Percentiles rank a stretch among this genome's conserved stretches.
These are phyloP conservation scores for Coleophoma eucalyptorum DNA, from an alignment of 2,329 filamentous ascomycete genomes.

Conservation along the genomic window DNA sequence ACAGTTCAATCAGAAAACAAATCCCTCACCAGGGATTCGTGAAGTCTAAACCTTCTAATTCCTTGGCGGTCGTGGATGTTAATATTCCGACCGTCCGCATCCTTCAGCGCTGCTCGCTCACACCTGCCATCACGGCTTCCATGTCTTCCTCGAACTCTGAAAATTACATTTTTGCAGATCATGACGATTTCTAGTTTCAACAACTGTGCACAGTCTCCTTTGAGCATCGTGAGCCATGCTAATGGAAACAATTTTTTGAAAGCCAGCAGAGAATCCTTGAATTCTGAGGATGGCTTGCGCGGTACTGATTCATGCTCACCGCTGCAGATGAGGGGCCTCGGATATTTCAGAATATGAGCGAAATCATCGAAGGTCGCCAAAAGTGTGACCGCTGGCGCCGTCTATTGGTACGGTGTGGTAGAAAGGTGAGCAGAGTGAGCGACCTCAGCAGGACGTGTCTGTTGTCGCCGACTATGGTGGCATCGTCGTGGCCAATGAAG, in stretches of 20 bases:
- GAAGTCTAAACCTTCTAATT: neutral
- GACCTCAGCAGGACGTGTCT: neutral
- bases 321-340: neutral
- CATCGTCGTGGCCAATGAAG: neutral
- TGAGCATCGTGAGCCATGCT: neutral
- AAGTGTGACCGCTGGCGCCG: neutral
- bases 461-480: neutral
- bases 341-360: neutral
- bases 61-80: neutral
- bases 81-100: neutral
- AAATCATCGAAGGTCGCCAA: neutral
- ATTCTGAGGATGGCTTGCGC: neutral
- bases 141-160: neutral
- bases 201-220: neutral
- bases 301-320: neutral
- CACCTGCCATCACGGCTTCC: neutral
- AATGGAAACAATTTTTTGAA: neutral
- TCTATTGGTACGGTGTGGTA: neutral
- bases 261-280: neutral
- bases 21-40: neutral
- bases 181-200: neutral
- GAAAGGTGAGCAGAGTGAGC: neutral
- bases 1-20: neutral
- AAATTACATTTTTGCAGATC: neutral
- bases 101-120: neutral